These are phyloP conservation scores for Lepiota brunneoincarnata DNA, from an alignment of 768 basidiomycete species.

Conservation along the genomic window DNA sequence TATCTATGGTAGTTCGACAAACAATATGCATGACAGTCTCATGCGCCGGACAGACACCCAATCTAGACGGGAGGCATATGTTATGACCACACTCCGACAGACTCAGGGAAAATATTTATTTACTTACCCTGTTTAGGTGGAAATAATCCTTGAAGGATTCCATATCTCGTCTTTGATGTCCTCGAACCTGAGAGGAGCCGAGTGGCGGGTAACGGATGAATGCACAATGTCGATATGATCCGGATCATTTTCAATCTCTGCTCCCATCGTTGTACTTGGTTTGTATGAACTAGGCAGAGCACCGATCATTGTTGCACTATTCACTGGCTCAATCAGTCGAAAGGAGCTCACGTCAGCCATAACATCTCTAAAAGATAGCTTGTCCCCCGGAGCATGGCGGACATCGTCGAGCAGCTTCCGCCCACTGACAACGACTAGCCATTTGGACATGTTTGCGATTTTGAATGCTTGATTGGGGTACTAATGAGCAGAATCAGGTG, in stretches of 20 bases:
- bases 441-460: constrained; percentile 20
- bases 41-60: constrained; percentile 33
- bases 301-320: background rate
- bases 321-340: background rate
- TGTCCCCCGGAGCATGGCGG: constrained; percentile 27
- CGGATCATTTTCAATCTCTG: constrained; percentile 20
- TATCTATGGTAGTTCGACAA: constrained; percentile 36
- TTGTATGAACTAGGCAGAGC: constrained; percentile 27
- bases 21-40: constrained; percentile 30
- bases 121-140: background rate
- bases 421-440: constrained; percentile 30
- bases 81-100: background rate
- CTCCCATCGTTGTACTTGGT: constrained; percentile 27
- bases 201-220: constrained; percentile 27
- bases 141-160: constrained; percentile 33
- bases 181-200: constrained; percentile 26
- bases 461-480: constrained; percentile 13
- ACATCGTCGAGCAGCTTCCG: constrained; percentile 30
- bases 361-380: constrained; percentile 19
- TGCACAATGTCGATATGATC: constrained; percentile 31
- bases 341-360: constrained; percentile 6
- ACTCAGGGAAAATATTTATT: background rate
- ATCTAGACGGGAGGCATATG: constrained; percentile 20
- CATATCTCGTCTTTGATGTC: constrained; percentile 44
- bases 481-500: background rate